Base-by-base conservation (phyloP, 140 eudicot species). In the Oenanthe javanica region DNA sequence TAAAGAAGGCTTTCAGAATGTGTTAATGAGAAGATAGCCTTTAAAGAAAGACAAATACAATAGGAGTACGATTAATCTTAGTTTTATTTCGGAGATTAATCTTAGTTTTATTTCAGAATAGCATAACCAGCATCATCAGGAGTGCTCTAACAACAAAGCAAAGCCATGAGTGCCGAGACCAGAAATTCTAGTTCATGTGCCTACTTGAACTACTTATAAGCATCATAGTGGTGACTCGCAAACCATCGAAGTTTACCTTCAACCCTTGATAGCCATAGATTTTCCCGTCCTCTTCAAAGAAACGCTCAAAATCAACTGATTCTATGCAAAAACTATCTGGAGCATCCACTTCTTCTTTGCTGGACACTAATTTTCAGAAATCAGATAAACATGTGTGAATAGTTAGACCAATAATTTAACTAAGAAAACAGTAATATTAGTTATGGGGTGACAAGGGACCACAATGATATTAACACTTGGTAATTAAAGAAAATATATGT, bases 221-320 rank as follows among this genome's bases (percentile, higher is more conserved):
- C 40, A n/a, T 67, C 21, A 3, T 0, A 67, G 31, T 67, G 45
- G 3, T 67, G 73, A 27, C 73, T 15, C 21, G 4, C 2, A 14
- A 67, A 67, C 12, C 18, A 4, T 67, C 21, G 31, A 19, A 67
- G 42, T 51, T 23, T 86, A 90, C 98, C 98, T 88, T 84, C 83
- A 92, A 84, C 27, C 91, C 95, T 88, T 94, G 86, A 81, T 92
- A 89, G 57, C 98, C 98, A 79, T 87, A 94, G 80, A 94, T 94
- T 83, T 90, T 94, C 48, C 96, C 98, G 50, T 92, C 98, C 12
- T 92, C 97, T 82, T 86, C 98, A 84, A 94, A 94, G 70, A 94
- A 94, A 73, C 79, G 82, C 79, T 85, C 83, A 79, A 94, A 76
- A 80, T 94, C 98, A 87, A 92, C 87, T 48, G 98, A 94, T 81